Evolutionary conservation across 208 protist genomes (phyloP).

Genomic region (Leishmania arabica): DNA sequence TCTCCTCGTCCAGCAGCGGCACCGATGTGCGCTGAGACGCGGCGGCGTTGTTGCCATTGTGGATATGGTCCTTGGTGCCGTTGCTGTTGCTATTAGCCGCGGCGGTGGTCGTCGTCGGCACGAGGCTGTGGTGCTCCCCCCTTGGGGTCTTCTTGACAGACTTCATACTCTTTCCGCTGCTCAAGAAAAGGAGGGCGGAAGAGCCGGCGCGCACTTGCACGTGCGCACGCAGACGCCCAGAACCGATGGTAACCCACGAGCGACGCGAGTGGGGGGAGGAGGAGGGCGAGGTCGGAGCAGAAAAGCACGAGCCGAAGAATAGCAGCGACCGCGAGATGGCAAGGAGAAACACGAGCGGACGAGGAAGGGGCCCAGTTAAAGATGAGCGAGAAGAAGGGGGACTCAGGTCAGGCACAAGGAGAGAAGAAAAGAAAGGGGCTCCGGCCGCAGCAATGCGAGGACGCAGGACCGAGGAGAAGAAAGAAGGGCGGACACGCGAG

Average conservation of each 20-base stretch:
- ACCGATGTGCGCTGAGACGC: conserved; percentile 18
- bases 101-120: not conserved
- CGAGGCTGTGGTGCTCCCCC: conserved; percentile 27
- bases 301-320: conserved; percentile 1
- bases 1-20: conserved; percentile 49
- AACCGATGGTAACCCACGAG: not conserved
- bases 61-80: not conserved
- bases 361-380: not conserved
- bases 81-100: not conserved
- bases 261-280: too few species aligned
- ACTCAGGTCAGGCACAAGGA: conserved; percentile 10
- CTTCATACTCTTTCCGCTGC: conserved; percentile 7
- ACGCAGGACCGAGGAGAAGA: not conserved
- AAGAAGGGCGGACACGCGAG: not conserved
- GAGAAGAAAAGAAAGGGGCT: not conserved
- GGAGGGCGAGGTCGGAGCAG: not conserved
- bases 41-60: conserved; percentile 1
- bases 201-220: not conserved
- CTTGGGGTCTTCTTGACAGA: not conserved
- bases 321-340: not conserved
- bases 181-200: not conserved
- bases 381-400: not conserved
- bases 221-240: not conserved
- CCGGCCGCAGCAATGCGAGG: not conserved
- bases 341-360: not conserved